phyloP scores from a whole-genome alignment of 495 filamentous ascomycete species.

The Gamarada debralockiae region DNA sequence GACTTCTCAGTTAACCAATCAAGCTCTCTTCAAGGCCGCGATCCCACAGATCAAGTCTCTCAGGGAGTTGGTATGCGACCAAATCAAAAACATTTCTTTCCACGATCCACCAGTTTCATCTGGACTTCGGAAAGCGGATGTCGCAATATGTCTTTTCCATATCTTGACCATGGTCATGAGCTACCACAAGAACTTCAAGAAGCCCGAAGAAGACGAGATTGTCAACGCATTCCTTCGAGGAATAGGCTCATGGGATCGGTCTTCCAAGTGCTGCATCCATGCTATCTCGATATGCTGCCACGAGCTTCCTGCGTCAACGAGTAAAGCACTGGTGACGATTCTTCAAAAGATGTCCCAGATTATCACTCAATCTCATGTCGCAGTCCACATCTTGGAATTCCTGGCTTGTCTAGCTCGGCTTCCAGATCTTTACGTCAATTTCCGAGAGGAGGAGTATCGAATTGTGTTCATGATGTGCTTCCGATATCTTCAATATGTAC shows the following conservation, averaged over 20 bases:
- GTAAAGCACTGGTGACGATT: constrained; percentile 75
- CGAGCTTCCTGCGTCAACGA: constrained; percentile 79
- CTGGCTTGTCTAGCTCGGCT: constrained; percentile 80
- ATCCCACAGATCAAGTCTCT: constrained; percentile 70
- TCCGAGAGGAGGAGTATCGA: constrained; percentile 81
- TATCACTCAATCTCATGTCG: constrained; percentile 85
- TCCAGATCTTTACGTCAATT: constrained; percentile 80
- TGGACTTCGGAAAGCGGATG: constrained; percentile 80
- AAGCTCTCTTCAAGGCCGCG: constrained; percentile 72
- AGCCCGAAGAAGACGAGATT: constrained; percentile 82
- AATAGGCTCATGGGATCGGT: constrained; percentile 78
- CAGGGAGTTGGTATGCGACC: constrained; percentile 74
- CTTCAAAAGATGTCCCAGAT: constrained; percentile 91
- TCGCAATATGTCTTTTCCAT: constrained; percentile 83
- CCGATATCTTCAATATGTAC: constrained; percentile 74
- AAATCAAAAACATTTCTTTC: constrained; percentile 69
- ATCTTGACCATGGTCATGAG: constrained; percentile 78
- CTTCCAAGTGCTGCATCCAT: constrained; percentile 88
- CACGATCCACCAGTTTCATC: constrained; percentile 70
- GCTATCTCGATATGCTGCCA: constrained; percentile 91
- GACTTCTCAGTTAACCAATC: constrained; percentile 85
- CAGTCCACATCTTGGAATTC: constrained; percentile 93
- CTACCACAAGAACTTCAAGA: constrained; percentile 81
- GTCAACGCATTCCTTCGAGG: constrained; percentile 80
- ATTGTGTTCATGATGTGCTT: constrained; percentile 94